phyloP scores from a whole-genome alignment of 2,329 filamentous ascomycete species.

The Cladorrhinum sp. region DNA sequence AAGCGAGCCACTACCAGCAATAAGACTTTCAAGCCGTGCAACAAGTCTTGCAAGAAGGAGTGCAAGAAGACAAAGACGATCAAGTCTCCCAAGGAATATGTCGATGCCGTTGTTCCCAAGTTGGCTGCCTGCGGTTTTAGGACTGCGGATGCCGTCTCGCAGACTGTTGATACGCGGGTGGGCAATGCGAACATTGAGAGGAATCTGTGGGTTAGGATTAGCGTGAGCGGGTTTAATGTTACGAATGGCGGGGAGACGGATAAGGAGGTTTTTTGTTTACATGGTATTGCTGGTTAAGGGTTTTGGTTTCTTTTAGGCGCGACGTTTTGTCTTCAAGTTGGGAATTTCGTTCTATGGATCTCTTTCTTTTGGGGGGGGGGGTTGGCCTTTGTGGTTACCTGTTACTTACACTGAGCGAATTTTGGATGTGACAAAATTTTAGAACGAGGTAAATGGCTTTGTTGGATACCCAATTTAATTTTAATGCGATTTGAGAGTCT shows the following conservation, averaged over 20 bases:
- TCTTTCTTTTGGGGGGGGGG: not conserved
- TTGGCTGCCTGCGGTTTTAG: slow-evolving; percentile 19
- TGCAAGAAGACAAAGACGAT: slow-evolving; percentile 11
- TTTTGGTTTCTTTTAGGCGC: not conserved
- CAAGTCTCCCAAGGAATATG: slow-evolving; percentile 12
- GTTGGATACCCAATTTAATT: too few species aligned
- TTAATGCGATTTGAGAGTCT: too few species aligned
- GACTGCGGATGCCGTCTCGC: slow-evolving; percentile 9
- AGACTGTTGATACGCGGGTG: slow-evolving; percentile 6
- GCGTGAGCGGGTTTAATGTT: slow-evolving; percentile 22
- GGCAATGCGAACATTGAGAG: slow-evolving; percentile 21
- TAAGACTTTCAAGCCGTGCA: slow-evolving; percentile 9
- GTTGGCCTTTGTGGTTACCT: too few species aligned
- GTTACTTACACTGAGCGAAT: too few species aligned
- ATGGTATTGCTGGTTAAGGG: slow-evolving; percentile 12
- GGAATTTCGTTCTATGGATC: not conserved
- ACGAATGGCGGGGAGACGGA: slow-evolving; percentile 19
- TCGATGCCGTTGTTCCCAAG: slow-evolving; percentile 12
- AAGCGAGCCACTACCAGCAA: too few species aligned
- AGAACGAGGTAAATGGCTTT: too few species aligned
- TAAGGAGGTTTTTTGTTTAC: slow-evolving; percentile 17
- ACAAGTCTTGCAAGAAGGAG: slow-evolving; percentile 5
- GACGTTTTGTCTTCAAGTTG: not conserved
- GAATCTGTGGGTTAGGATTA: slow-evolving; percentile 21
- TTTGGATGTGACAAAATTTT: too few species aligned